These are phyloP conservation scores for Penicillium alfredii DNA, from an alignment of 495 filamentous ascomycete species.

Conservation along the genomic window DNA sequence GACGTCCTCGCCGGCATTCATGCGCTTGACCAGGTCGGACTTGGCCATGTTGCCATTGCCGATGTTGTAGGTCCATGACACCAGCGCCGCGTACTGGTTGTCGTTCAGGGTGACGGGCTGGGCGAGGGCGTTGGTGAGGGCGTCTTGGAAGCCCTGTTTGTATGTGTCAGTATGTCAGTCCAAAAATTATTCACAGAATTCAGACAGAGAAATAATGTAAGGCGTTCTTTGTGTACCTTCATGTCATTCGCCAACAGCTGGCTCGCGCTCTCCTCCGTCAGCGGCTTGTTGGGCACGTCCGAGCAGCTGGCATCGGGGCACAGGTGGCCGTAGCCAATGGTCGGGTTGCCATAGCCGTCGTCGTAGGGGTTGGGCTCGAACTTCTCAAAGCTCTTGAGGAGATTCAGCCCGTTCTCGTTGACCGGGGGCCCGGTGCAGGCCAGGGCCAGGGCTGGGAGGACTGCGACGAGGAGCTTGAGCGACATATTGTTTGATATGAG, in stretches of 20 bases:
- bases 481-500: too few relatives aligned
- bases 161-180: too few relatives aligned
- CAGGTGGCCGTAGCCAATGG: slow-evolving; percentile 48
- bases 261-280: slow-evolving; percentile 33
- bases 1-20: slow-evolving; percentile 41
- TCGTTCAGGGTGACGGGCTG: slow-evolving; percentile 20
- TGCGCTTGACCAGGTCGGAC: slow-evolving; percentile 36
- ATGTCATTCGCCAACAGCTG: slow-evolving; percentile 39
- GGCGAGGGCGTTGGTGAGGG: slow-evolving; percentile 13
- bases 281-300: slow-evolving; percentile 41
- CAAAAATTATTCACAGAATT: too few relatives aligned
- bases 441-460: slow-evolving; percentile 10
- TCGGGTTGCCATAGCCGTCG: slow-evolving; percentile 42
- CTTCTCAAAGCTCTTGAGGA: slow-evolving; percentile 38
- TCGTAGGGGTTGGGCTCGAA: slow-evolving; percentile 26
- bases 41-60: slow-evolving; percentile 14
- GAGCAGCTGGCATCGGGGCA: slow-evolving; percentile 36
- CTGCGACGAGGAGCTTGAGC: slow-evolving; percentile 8
- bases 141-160: slow-evolving; percentile 19
- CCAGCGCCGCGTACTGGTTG: slow-evolving; percentile 21
- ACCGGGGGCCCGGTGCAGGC: slow-evolving; percentile 27
- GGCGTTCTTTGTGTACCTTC: too few relatives aligned
- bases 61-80: slow-evolving; percentile 21
- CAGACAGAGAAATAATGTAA: too few relatives aligned
- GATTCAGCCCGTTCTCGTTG: slow-evolving; percentile 30